Conservation (phyloP, 1,284 basidiomycete species). For the Exobasidium cylindrosporum region DNA sequence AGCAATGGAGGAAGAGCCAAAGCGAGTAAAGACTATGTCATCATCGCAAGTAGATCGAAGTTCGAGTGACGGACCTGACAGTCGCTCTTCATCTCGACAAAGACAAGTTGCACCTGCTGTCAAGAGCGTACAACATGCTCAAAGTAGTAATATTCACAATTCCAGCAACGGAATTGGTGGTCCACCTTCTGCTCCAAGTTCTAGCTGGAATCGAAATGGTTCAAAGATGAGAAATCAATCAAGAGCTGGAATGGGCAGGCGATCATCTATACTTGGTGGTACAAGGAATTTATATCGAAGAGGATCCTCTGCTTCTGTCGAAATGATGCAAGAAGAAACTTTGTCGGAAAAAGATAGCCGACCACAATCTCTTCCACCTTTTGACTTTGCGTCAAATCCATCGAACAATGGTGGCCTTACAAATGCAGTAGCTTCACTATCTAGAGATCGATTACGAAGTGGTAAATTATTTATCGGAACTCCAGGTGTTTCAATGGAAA, state of each 20-base stretch:
- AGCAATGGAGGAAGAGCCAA: background rate
- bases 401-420: conserved; percentile 52
- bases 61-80: background rate
- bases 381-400: conserved; percentile 48
- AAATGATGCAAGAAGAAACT: background rate
- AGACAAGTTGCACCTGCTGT: background rate
- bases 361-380: conserved; percentile 24
- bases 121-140: background rate
- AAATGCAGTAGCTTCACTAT: conserved; percentile 50
- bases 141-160: background rate
- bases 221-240: conserved; percentile 2
- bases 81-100: background rate
- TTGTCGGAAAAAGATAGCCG: background rate
- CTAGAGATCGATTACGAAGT: conserved; percentile 32
- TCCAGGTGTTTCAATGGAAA: conserved; percentile 40
- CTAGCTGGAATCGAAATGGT: background rate
- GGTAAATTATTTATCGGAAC: conserved; percentile 51
- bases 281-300: conserved; percentile 16
- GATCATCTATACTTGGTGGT: background rate
- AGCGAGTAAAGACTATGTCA: background rate
- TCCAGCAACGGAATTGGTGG: background rate
- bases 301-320: conserved; percentile 8
- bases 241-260: background rate
- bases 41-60: background rate
- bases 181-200: conserved; percentile 1